Base-by-base conservation (phyloP, 257 asterid species). In the Solanum etuberosum region DNA sequence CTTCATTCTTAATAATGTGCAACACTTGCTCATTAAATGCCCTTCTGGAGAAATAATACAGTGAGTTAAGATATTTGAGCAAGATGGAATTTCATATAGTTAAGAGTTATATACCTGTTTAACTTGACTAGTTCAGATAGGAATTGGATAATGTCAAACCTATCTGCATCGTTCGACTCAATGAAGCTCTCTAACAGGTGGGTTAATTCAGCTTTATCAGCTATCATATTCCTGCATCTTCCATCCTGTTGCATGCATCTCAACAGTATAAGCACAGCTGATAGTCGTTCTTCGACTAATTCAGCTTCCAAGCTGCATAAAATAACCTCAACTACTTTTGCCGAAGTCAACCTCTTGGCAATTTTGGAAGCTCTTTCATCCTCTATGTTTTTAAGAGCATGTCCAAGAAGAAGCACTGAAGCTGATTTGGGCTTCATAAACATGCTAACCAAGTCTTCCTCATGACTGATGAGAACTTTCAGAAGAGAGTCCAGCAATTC, bases 241-340 rank as follows among this genome's bases (percentile, higher is more conserved):
- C 98, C 98, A 85, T 96, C 96, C 88, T 88, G 95, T 86, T 86
- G 42, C 89, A 96, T 91, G 92, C 98, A 94, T 81, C 96, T 96
- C 89, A 91, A 86, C 90, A 96, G 87, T n/a, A 94, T 91, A 87
- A 91, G 86, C 48, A 93, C 90, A 76, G 94, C 96, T 29, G 91
- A 94, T 59, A 88, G 87, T 88, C 92, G 93, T 87, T 96, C 96
- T 42, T 94, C 94, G 15, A 86, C 87, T 7, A 83, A 65, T 43
- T 92, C 93, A n/a, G 93, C 94, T 81, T 88, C 86, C 61, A 94
- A 90, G 90, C 93, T 88, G 29, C 37, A 90, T 20, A 91, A 73
- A 29, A 96, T 89, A 9, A 29, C 85, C 88, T 92, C 93, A 1
- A 93, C 77, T 27, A 85, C 90, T 43, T 86, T 87, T 8, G 71